A percentile compares a stretch with the other conserved stretches of the same genome.
Evolutionary conservation across 768 basidiomycete genomes (phyloP).

Genomic region (Steccherinum ochraceum): DNA sequence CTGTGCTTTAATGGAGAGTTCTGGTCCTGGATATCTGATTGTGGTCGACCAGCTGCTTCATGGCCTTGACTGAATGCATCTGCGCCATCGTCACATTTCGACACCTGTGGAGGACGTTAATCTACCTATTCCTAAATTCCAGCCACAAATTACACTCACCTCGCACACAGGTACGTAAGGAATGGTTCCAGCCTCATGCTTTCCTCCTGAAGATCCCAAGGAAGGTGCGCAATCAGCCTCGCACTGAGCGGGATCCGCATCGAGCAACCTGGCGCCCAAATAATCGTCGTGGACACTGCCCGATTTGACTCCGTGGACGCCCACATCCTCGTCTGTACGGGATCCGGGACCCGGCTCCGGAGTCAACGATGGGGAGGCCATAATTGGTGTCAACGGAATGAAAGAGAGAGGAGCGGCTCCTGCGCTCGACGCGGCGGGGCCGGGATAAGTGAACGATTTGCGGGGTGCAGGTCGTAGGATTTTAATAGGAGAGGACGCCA

Average conservation of each 20-base stretch:
- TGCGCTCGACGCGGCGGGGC: slow-evolving; percentile 7
- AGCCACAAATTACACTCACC: background rate
- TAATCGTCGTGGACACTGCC: background rate
- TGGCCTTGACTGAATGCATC: too few relatives aligned
- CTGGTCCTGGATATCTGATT: background rate
- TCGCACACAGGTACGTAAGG: background rate
- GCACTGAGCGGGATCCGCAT: background rate
- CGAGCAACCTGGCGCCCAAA: background rate
- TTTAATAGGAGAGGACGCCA: background rate
- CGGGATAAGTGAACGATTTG: background rate
- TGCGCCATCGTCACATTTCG: too few relatives aligned
- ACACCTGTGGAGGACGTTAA: background rate
- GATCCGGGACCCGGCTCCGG: slow-evolving; percentile 28
- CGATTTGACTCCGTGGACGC: background rate
- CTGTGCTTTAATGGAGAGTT: background rate
- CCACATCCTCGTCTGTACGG: background rate
- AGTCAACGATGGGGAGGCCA: slow-evolving; percentile 53
- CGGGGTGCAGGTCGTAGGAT: background rate
- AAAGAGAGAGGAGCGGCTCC: slow-evolving; percentile 13
- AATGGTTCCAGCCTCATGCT: background rate
- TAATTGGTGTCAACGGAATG: slow-evolving; percentile 46
- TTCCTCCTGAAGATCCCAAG: background rate
- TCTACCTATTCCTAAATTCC: background rate
- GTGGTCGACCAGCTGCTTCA: background rate
- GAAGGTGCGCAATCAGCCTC: background rate